These are phyloP conservation scores for Penicillium silybi DNA, from an alignment of 495 filamentous ascomycete species.

Conservation along the genomic window DNA sequence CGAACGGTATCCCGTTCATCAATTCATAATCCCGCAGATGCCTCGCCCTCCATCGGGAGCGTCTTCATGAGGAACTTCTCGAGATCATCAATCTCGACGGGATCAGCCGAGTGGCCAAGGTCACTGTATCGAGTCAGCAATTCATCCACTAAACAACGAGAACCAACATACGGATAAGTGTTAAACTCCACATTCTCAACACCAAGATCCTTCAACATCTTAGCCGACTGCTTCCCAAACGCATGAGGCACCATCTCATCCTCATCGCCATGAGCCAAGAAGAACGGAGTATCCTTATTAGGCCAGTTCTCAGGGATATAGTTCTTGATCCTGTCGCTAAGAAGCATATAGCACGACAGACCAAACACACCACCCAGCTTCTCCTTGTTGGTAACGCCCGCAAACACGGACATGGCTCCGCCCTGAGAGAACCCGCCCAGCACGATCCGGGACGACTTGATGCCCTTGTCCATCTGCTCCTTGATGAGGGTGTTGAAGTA, in stretches of 20 bases:
- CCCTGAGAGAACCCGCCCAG: conserved; percentile 68
- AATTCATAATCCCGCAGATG: conserved; percentile 49
- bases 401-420: conserved; percentile 56
- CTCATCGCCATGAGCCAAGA: conserved; percentile 76
- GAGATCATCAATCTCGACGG: conserved; percentile 76
- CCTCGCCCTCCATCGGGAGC: conserved; percentile 58
- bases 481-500: conserved; percentile 81
- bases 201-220: conserved; percentile 60
- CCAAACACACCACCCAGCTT: conserved; percentile 87
- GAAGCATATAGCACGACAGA: conserved; percentile 75
- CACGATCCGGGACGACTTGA: conserved; percentile 77
- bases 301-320: conserved; percentile 58
- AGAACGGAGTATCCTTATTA: conserved; percentile 79
- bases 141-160: background rate
- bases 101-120: conserved; percentile 72
- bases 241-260: conserved; percentile 67
- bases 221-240: conserved; percentile 63
- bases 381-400: conserved; percentile 66
- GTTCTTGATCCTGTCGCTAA: conserved; percentile 66
- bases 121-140: conserved; percentile 41
- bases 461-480: conserved; percentile 76
- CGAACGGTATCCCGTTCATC: conserved; percentile 8
- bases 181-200: conserved; percentile 68
- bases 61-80: conserved; percentile 67
- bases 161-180: conserved; percentile 61